Conservation (phyloP, 2,329 filamentous ascomycete species). For the Aspergillus sp. region DNA sequence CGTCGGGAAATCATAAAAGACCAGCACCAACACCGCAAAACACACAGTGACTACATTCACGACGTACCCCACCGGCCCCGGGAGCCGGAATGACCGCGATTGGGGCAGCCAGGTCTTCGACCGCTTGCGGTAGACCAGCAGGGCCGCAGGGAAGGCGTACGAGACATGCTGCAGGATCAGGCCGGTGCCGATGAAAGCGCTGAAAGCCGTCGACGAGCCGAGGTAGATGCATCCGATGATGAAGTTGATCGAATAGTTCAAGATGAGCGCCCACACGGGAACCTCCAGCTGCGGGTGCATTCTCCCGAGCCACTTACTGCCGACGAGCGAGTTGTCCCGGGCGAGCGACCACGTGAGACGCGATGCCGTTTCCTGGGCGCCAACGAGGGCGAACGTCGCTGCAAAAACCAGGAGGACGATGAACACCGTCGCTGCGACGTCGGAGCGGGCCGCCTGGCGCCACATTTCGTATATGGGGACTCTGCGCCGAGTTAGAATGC, state of each 20-base stretch:
- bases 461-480: constrained; percentile 8
- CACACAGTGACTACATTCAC: constrained; percentile 17
- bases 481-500: background rate
- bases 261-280: constrained; percentile 14
- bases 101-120: constrained; percentile 13
- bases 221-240: constrained; percentile 9
- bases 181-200: constrained; percentile 6
- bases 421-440: constrained; percentile 4
- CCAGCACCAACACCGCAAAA: constrained; percentile 14
- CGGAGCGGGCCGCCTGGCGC: constrained; percentile 4
- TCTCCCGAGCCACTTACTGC: constrained; percentile 2
- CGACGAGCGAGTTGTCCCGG: constrained; percentile 6
- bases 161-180: constrained; percentile 6
- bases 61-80: constrained; percentile 17
- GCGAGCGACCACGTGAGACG: constrained; percentile 23
- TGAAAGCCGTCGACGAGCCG: constrained; percentile 7
- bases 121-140: constrained; percentile 18
- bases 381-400: constrained; percentile 12
- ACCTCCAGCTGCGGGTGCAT: constrained; percentile 6
- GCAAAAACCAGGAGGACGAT: constrained; percentile 1
- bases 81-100: constrained; percentile 10
- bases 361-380: constrained; percentile 16
- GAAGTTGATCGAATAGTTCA: constrained; percentile 8
- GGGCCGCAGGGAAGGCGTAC: constrained; percentile 13
- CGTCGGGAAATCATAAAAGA: constrained; percentile 24